These are phyloP conservation scores for Mycena capillaripes DNA, from an alignment of 768 basidiomycete species.

Conservation along the genomic window DNA sequence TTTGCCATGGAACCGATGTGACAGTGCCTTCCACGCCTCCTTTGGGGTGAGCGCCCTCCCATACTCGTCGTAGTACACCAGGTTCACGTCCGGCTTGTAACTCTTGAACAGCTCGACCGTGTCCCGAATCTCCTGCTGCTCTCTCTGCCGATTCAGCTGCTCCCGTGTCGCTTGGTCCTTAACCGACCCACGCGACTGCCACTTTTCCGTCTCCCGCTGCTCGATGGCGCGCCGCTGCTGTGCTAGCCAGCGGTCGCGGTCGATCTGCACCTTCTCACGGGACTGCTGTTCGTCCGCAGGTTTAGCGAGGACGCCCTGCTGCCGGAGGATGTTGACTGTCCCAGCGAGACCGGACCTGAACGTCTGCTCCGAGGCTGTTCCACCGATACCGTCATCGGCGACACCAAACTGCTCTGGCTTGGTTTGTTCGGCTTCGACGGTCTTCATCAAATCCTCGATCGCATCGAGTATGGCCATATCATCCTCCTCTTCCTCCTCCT, in stretches of 20 bases:
- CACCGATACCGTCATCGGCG: constrained; percentile 57
- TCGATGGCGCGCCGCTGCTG: constrained; percentile 83
- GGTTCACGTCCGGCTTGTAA: constrained; percentile 97
- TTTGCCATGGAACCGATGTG: constrained; percentile 99
- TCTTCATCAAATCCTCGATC: constrained; percentile 78
- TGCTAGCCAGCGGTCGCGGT: constrained; percentile 92
- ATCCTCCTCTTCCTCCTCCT: constrained; percentile 82
- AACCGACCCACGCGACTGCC: constrained; percentile 82
- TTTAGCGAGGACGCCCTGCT: constrained; percentile 89
- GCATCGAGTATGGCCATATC: constrained; percentile 82
- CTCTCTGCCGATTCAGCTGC: constrained; percentile 92
- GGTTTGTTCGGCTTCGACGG: constrained; percentile 70
- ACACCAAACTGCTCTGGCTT: constrained; percentile 42
- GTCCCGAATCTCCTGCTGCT: constrained; percentile 91
- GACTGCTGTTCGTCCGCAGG: constrained; percentile 74
- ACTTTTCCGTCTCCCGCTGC: constrained; percentile 84
- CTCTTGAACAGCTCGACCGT: constrained; percentile 87
- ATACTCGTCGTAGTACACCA: constrained; percentile 97
- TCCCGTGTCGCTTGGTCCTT: constrained; percentile 96
- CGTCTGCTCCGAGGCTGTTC: constrained; percentile 83
- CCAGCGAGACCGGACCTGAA: constrained; percentile 90
- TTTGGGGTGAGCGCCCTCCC: constrained; percentile 90
- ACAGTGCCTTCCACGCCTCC: constrained; percentile 98
- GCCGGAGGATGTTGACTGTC: constrained; percentile 88
- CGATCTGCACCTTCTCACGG: constrained; percentile 86